A percentile compares a stretch with the other conserved stretches of the same genome.
Conservation (phyloP, 2,329 filamentous ascomycete species). For the Metarhizium guizhouense region DNA sequence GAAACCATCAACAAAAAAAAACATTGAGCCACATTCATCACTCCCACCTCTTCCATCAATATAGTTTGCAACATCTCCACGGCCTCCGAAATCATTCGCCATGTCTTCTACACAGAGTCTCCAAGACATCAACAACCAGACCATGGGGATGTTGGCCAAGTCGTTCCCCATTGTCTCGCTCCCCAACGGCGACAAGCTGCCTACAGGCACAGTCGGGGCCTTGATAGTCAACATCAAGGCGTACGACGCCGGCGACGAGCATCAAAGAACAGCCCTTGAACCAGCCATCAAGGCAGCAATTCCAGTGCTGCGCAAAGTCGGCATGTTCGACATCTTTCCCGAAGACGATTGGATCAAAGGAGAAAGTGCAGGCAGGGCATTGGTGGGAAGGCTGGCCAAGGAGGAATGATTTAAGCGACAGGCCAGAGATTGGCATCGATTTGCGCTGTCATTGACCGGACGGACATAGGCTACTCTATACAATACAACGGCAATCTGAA, state of each 20-base stretch:
- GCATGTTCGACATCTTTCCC: slow-evolving; percentile 9
- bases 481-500: no score
- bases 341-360: slow-evolving; percentile 8
- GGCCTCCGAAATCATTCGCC: not conserved
- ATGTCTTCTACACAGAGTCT: not conserved
- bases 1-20: no score
- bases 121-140: slow-evolving; percentile 9
- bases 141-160: slow-evolving; percentile 3
- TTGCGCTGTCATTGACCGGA: no score
- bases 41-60: not conserved
- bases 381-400: slow-evolving; percentile 7
- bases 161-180: slow-evolving; percentile 5
- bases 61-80: not conserved
- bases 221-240: slow-evolving; percentile 8
- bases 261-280: not conserved
- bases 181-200: slow-evolving; percentile 7
- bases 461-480: no score
- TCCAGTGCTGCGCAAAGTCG: slow-evolving; percentile 1
- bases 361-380: slow-evolving; percentile 2
- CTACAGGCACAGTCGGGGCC: slow-evolving; percentile 9
- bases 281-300: slow-evolving; percentile 4
- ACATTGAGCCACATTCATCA: not conserved
- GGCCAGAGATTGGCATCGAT: no score
- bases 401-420: not conserved
- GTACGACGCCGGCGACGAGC: slow-evolving; percentile 1